A percentile compares a stretch with the other conserved stretches of the same genome.
These are phyloP conservation scores for Backusella australiensis DNA, from an alignment of 192 early-diverging fungal genomes.

Conservation along the genomic window DNA sequence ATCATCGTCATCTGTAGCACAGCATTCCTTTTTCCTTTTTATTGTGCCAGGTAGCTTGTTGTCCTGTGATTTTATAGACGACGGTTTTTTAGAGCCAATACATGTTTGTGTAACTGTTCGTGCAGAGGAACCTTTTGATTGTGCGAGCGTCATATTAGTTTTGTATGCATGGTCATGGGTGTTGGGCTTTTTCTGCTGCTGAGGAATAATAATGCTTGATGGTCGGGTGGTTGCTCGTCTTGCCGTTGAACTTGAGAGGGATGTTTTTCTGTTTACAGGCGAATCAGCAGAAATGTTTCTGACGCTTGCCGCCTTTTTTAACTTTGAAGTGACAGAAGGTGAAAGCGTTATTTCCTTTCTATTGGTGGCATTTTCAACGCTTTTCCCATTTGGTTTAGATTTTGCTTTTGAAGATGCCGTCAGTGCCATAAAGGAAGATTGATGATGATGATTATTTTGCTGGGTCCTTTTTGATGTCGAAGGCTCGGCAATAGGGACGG, in stretches of 20 bases:
- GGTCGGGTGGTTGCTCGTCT: background rate
- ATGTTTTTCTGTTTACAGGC: background rate
- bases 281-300: background rate
- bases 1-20: background rate
- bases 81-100: background rate
- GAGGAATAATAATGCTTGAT: background rate
- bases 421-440: background rate
- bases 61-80: background rate
- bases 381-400: background rate
- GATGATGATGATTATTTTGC: constrained; percentile 3
- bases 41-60: background rate
- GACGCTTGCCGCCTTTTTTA: background rate
- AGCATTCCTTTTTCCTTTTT: background rate
- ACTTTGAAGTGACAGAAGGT: background rate
- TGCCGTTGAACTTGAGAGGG: background rate
- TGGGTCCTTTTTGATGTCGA: background rate
- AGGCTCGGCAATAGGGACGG: background rate
- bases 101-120: background rate
- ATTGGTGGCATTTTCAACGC: background rate
- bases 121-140: background rate
- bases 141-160: background rate
- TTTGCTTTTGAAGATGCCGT: constrained; percentile 11
- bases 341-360: background rate
- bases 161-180: background rate
- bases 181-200: background rate